Base-by-base conservation (phyloP, 1,139 yeast genomes). In the Pneumocystis carinii region DNA sequence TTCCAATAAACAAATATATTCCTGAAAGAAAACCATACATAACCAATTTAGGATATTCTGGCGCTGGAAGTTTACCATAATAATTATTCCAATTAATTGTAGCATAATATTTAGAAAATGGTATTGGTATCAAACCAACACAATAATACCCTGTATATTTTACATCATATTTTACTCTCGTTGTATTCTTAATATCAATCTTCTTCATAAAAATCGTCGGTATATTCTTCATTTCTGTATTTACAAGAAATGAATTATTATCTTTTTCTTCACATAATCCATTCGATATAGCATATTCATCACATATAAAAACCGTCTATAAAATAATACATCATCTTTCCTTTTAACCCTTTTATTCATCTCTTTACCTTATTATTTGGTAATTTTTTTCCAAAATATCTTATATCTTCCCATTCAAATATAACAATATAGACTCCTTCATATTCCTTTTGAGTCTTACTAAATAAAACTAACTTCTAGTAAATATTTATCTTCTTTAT, bases 1-100 rank as follows among this genome's bases (percentile, higher is more conserved):
- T 85, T 71, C 90, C 79, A 5, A 90, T 85, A 60, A 88, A 85
- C 15, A 87, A 88, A 72, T 92, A 94, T 61, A 87, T 83, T 62
- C 92, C 78, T 0, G 97, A 88, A 69, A 90, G 78, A 35, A 87
- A 82, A 1, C 96, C 97, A 72, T 88, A 94, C 48, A 90, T 83
- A 4, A 96, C 90, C 67, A 92, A 79, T 71, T 90, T 89, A 35
- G 97, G 96, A 68, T 89, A 86, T 73, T 92, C 96, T 62, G 92
- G 79, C 4, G 96, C 98, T 7, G 5, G 62, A 19, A 36, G 24
- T 19, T 59, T 24, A 27, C 67, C 67, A 56, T 62, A 65, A 29
- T 63, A 60, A 36, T 65, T 65, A 27, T 64, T 63, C 58, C 62
- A 65, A 36, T 61, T 61, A n/a, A 65, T 63, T 14, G 53, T 61